phyloP scores from a whole-genome alignment of 2,329 filamentous ascomycete species.

The Tolypocladium tropicale region DNA sequence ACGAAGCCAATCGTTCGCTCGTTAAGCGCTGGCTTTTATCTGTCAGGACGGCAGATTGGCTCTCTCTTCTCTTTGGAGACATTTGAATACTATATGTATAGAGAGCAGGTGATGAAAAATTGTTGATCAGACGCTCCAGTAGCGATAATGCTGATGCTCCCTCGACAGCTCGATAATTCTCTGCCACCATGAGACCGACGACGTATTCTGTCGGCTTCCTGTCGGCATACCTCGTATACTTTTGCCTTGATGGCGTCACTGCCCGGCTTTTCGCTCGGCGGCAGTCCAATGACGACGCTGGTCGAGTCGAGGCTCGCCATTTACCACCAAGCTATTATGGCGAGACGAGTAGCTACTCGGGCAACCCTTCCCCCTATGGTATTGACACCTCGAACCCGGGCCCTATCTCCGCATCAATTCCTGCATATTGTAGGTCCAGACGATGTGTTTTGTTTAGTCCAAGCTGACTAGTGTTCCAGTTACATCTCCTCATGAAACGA shows the following conservation, averaged over 20 bases:
- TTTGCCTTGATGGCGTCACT: conserved; percentile 2
- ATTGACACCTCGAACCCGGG: conserved; percentile 6
- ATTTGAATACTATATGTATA: background rate
- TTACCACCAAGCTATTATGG: conserved; percentile 6
- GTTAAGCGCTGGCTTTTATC: no score
- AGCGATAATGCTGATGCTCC: background rate
- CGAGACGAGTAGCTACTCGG: conserved; percentile 8
- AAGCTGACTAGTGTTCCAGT: conserved; percentile 2
- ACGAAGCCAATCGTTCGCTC: background rate
- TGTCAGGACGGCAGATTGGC: background rate
- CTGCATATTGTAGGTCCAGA: conserved; percentile 4
- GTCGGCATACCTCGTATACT: conserved; percentile 17
- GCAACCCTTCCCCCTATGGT: conserved; percentile 9
- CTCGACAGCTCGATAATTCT: background rate
- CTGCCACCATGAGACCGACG: conserved; percentile 25
- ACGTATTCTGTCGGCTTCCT: conserved; percentile 20
- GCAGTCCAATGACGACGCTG: background rate
- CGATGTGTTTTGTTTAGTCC: background rate
- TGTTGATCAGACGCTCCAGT: background rate
- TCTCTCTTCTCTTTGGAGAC: background rate
- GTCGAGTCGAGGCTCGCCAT: conserved; percentile 3
- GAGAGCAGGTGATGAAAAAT: conserved; percentile 3
- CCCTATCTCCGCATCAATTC: background rate
- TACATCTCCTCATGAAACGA: background rate
- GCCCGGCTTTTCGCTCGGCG: background rate